These are phyloP conservation scores for Phytophthora ohioensis DNA, from an alignment of 352 stramenopile species.

Conservation along the genomic window DNA sequence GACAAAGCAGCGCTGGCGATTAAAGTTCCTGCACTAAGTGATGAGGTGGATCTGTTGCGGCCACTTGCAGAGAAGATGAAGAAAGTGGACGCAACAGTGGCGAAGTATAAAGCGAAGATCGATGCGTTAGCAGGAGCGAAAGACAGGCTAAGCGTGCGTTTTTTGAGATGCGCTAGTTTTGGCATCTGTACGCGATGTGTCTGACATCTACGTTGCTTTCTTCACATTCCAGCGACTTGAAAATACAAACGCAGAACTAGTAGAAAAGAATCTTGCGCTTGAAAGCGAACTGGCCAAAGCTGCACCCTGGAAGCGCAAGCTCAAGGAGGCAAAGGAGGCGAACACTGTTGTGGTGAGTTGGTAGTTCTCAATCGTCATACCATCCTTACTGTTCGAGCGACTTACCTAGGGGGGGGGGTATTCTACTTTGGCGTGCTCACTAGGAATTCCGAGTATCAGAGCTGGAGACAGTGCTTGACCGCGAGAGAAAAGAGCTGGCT, in stretches of 20 bases:
- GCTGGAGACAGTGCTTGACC: slow-evolving; percentile 49
- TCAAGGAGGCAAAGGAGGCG: slow-evolving; percentile 69
- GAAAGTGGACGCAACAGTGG: slow-evolving; percentile 56
- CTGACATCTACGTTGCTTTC: slow-evolving; percentile 1
- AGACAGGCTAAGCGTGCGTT: slow-evolving; percentile 58
- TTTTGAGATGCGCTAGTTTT: neutral
- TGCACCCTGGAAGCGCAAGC: slow-evolving; percentile 63
- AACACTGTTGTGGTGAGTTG: slow-evolving; percentile 71
- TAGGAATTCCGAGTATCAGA: slow-evolving; percentile 77
- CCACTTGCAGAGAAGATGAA: slow-evolving; percentile 53
- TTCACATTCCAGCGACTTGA: slow-evolving; percentile 51
- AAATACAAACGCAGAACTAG: slow-evolving; percentile 62
- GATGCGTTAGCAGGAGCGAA: slow-evolving; percentile 65
- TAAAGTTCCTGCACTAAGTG: slow-evolving; percentile 51
- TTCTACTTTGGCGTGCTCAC: neutral
- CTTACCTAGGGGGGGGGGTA: neutral
- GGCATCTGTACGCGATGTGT: neutral
- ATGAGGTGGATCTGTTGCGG: slow-evolving; percentile 78
- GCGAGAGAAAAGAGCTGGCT: slow-evolving; percentile 44
- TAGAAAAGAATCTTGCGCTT: slow-evolving; percentile 62
- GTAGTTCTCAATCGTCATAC: neutral
- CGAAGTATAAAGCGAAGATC: slow-evolving; percentile 80
- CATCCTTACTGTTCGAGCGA: neutral
- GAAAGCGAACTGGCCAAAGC: slow-evolving; percentile 60
- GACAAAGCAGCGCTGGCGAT: slow-evolving; percentile 45